Conservation (phyloP, 192 early-diverging fungal genomes). For the Phycomyces blakesleeanus region DNA sequence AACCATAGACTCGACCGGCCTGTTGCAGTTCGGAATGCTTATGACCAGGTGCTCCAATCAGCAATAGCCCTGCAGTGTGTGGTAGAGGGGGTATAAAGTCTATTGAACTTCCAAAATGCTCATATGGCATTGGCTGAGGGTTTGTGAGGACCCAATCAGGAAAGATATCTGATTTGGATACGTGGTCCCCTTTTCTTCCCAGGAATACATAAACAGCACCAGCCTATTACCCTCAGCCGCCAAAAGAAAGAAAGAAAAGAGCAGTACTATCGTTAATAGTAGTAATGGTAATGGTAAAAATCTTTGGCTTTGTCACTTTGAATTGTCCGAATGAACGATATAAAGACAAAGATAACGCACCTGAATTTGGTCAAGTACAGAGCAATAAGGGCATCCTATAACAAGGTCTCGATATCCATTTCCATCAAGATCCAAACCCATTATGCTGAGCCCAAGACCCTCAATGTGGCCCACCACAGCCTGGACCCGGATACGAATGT, state of each 20-base stretch:
- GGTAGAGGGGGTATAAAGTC: neutral
- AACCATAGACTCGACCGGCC: constrained; percentile 35
- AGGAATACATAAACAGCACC: constrained; percentile 48
- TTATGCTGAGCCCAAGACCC: constrained; percentile 46
- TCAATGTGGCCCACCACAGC: constrained; percentile 34
- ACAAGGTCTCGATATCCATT: constrained; percentile 65
- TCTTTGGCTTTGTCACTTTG: neutral
- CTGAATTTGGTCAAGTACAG: neutral
- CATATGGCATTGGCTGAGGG: constrained; percentile 15
- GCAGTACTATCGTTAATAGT: no score
- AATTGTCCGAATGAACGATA: no score
- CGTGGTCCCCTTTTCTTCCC: neutral
- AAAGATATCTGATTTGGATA: neutral
- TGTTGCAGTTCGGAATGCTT: neutral
- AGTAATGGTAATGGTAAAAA: no score
- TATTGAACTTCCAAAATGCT: constrained; percentile 29
- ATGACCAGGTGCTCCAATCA: constrained; percentile 37
- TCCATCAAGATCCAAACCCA: constrained; percentile 59
- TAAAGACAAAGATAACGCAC: no score
- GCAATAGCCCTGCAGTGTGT: neutral
- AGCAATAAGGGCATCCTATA: constrained; percentile 59
- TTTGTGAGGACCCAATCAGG: constrained; percentile 9
- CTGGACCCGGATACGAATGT: constrained; percentile 37
- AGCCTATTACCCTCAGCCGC: constrained; percentile 22
- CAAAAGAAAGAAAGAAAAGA: neutral